A percentile compares a stretch with the other conserved stretches of the same genome.
These are phyloP conservation scores for Durusdinium trenchii DNA, from an alignment of 73 alveolate genomes.

Conservation along the genomic window DNA sequence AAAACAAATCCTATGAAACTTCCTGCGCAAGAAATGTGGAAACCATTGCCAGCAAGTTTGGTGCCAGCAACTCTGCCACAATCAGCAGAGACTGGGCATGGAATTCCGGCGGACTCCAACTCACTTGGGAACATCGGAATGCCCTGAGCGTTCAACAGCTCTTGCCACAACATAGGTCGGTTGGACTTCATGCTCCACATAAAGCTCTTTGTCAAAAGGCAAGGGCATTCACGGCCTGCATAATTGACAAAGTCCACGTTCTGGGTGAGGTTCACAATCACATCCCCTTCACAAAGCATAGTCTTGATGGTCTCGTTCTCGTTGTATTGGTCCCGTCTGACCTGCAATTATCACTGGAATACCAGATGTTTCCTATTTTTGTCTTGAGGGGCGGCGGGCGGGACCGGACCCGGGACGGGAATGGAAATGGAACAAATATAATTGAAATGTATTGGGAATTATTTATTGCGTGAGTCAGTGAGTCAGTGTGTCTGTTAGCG, in stretches of 20 bases:
- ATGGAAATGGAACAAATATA: too few relatives aligned
- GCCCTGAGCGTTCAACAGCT: slow-evolving; percentile 39
- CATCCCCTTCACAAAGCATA: not conserved
- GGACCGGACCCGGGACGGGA: too few relatives aligned
- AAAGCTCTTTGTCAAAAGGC: slow-evolving; percentile 20
- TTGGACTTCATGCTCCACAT: not conserved
- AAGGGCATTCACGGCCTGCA: not conserved
- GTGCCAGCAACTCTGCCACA: not conserved
- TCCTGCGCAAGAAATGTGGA: slow-evolving; percentile 76
- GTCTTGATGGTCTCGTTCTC: not conserved
- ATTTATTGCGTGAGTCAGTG: too few relatives aligned
- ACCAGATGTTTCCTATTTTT: too few relatives aligned
- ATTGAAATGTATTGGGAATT: not conserved
- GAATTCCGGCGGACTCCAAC: not conserved
- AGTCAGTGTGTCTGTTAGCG: too few relatives aligned
- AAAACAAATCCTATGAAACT: slow-evolving; percentile 15
- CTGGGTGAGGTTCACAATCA: slow-evolving; percentile 4
- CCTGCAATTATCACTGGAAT: too few relatives aligned
- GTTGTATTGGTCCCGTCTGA: not conserved
- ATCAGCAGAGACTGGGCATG: not conserved
- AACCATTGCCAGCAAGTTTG: slow-evolving; percentile 27
- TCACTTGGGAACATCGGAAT: slow-evolving; percentile 14
- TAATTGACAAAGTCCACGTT: not conserved
- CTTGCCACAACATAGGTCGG: slow-evolving; percentile 21
- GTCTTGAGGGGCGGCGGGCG: too few relatives aligned